Evolutionary conservation across 1,284 basidiomycete genomes (phyloP).

Genomic region (Rhodotorula sp.): DNA sequence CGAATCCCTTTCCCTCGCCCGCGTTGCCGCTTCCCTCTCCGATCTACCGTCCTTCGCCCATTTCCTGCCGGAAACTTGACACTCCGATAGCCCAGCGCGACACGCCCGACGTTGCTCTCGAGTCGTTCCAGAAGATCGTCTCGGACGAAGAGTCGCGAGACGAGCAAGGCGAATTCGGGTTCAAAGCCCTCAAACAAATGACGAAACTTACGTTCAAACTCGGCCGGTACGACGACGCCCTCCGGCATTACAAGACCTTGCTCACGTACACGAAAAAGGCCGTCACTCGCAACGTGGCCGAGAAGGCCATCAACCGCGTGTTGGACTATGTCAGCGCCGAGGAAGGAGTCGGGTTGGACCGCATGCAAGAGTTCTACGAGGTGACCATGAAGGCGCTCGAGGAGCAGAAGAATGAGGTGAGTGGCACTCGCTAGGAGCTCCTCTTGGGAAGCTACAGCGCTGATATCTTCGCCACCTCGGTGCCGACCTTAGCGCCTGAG

Average conservation of each 20-base stretch:
- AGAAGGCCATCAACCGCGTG: constrained; percentile 98
- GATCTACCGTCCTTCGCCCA: neutral
- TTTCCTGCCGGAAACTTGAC: neutral
- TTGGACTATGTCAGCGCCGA: constrained; percentile 93
- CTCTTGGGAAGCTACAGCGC: neutral
- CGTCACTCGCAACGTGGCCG: constrained; percentile 72
- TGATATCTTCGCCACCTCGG: neutral
- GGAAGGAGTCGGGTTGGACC: constrained; percentile 73
- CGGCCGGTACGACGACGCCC: constrained; percentile 74
- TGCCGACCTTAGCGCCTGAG: constrained; percentile 67
- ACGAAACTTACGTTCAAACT: constrained; percentile 89
- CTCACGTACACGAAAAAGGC: constrained; percentile 89
- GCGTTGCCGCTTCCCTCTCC: too few species aligned
- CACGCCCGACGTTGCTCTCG: constrained; percentile 27
- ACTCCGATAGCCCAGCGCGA: constrained; percentile 21
- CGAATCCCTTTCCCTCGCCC: neutral
- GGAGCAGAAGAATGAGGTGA: constrained; percentile 92
- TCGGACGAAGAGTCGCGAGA: constrained; percentile 25
- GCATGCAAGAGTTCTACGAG: constrained; percentile 92
- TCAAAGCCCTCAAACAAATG: constrained; percentile 97
- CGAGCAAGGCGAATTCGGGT: constrained; percentile 66
- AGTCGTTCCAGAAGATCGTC: constrained; percentile 39
- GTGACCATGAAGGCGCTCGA: constrained; percentile 83
- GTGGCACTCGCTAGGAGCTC: constrained; percentile 31
- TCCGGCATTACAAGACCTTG: constrained; percentile 79